Evolutionary conservation across 2,329 filamentous ascomycete genomes (phyloP), one percentile per base, ranked within the genome.

Genomic region (Huntiella abstrusa): DNA sequence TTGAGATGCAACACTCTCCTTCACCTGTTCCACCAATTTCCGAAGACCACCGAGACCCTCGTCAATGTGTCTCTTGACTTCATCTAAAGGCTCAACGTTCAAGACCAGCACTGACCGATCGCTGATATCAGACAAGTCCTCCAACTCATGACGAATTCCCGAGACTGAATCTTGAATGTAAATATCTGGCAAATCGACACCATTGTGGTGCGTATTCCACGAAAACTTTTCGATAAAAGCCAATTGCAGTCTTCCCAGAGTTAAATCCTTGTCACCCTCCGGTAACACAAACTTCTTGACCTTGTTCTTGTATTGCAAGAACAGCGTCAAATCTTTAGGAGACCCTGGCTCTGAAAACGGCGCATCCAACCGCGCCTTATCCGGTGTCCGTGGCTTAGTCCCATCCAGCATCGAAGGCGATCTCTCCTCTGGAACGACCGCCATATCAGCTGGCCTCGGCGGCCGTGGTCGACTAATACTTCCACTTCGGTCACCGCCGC

Each of bases 171-270:
- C 91, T 60, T 98, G 91, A 12, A 98, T 91, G 59, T 98, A 95
- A 12, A 98, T 96, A 55, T 98, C 91, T 0, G 91, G 91, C 40
- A 98, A 65, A 58, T 98, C 91, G 11, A 77, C 75, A 5, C 91
- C 91, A 55, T 95, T 92, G 51, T 85, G 81, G 55, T 96, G 87
- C 1, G 88, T 95, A 55, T 94, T 96, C 87, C 92, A 98, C 0
- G 88, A 91, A 58, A 98, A 98, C 59, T 95, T 98, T 54, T 98
- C 91, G 54, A 98, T 98, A 55, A 98, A 98, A 1, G 91, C 88
- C 22, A 98, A 71, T 60, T 98, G 88, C 49, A 98, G 63, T 17
- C 87, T 75, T 1, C 86, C 86, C 49, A 95, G 80, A 2, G 84
- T 88, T 8, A 98, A 69, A 51, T 88, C 85, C 32, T 79, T 77